These are phyloP conservation scores for Phytophthora chlamydospora DNA, from an alignment of 352 stramenopile genomes.

Conservation along the genomic window DNA sequence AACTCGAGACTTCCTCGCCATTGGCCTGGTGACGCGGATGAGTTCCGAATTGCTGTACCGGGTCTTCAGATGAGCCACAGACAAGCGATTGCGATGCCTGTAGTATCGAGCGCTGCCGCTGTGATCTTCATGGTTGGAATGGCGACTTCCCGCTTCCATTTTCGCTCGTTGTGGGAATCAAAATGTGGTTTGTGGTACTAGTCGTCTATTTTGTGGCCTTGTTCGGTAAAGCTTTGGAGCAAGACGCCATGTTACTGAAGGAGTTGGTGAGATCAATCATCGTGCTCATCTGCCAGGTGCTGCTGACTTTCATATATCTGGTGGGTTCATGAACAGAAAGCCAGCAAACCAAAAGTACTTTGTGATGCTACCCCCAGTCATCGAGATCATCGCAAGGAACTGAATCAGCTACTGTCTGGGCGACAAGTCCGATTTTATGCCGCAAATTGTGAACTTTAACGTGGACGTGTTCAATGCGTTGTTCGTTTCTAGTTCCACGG, in stretches of 20 bases:
- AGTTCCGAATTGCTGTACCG: slow-evolving; percentile 25
- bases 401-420: slow-evolving; percentile 22
- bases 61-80: neutral
- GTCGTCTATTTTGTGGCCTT: slow-evolving; percentile 16
- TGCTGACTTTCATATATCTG: slow-evolving; percentile 45
- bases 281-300: slow-evolving; percentile 36
- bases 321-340: slow-evolving; percentile 28
- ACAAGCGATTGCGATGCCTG: slow-evolving; percentile 7
- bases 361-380: slow-evolving; percentile 35
- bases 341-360: slow-evolving; percentile 24
- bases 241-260: slow-evolving; percentile 4
- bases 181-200: slow-evolving; percentile 22
- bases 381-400: slow-evolving; percentile 52
- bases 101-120: slow-evolving; percentile 9
- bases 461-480: slow-evolving; percentile 53
- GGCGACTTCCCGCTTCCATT: slow-evolving; percentile 49
- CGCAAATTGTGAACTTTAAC: slow-evolving; percentile 51
- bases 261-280: slow-evolving; percentile 25
- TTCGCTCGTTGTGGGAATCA: slow-evolving; percentile 24
- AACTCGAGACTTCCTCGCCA: slow-evolving; percentile 26
- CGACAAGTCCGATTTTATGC: slow-evolving; percentile 29
- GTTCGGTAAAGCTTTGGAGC: slow-evolving; percentile 22
- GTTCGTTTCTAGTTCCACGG: slow-evolving; percentile 44
- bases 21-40: slow-evolving; percentile 32
- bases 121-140: slow-evolving; percentile 22